phyloP scores from a whole-genome alignment of 1,139 yeast species.

The Candida tropicalis region DNA sequence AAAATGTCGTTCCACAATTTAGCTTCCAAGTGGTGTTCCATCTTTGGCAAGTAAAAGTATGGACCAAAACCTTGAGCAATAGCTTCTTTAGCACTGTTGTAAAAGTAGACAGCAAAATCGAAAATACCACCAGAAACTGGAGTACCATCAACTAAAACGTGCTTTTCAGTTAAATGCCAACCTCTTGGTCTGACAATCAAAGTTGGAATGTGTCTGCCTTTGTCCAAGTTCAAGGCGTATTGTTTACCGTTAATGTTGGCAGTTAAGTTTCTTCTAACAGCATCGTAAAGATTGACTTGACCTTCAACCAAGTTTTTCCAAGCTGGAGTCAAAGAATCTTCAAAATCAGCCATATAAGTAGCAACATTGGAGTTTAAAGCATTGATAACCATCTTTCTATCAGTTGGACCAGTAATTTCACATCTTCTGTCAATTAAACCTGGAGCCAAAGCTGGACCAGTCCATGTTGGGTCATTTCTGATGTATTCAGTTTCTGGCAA shows the following conservation, averaged over 20 bases:
- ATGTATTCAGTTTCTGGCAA: slow-evolving; percentile 70
- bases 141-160: slow-evolving; percentile 72
- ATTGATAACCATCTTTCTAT: slow-evolving; percentile 91
- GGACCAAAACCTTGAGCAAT: slow-evolving; percentile 70
- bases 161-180: slow-evolving; percentile 81
- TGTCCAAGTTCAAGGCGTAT: slow-evolving; percentile 58
- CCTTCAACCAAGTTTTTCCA: slow-evolving; percentile 89
- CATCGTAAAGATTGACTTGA: slow-evolving; percentile 91
- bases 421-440: slow-evolving; percentile 78
- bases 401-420: slow-evolving; percentile 90
- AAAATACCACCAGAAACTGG: slow-evolving; percentile 74
- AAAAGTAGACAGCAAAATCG: slow-evolving; percentile 78
- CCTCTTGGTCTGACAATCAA: slow-evolving; percentile 85
- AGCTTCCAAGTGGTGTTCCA: slow-evolving; percentile 81
- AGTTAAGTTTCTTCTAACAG: slow-evolving; percentile 66
- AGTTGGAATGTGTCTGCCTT: slow-evolving; percentile 58
- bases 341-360: slow-evolving; percentile 94
- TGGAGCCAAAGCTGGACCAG: slow-evolving; percentile 75
- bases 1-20: slow-evolving; percentile 79
- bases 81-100: slow-evolving; percentile 68
- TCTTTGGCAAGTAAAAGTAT: slow-evolving; percentile 76
- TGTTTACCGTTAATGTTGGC: slow-evolving; percentile 60
- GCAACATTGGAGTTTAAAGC: slow-evolving; percentile 88
- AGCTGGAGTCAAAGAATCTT: slow-evolving; percentile 94
- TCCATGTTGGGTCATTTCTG: slow-evolving; percentile 77